Evolutionary conservation across 2,329 filamentous ascomycete genomes (phyloP).

Genomic region (Fusarium lateritium): DNA sequence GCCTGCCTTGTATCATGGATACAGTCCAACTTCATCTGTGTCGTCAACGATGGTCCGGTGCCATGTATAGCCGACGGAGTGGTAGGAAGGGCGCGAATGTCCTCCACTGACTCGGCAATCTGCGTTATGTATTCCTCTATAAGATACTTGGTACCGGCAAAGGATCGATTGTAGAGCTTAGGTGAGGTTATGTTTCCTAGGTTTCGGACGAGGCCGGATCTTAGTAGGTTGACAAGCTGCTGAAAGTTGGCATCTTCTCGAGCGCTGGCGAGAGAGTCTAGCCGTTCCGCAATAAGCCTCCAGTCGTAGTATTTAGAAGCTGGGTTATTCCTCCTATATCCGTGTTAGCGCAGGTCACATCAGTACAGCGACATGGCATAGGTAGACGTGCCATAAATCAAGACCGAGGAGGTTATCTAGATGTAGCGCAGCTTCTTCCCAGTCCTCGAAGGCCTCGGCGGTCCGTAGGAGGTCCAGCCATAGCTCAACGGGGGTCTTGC

Average conservation of each 20-base stretch:
- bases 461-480: conserved; percentile 76
- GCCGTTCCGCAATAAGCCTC: conserved; percentile 82
- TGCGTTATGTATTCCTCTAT: conserved; percentile 93
- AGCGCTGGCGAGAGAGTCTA: conserved; percentile 78
- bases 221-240: conserved; percentile 82
- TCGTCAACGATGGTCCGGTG: conserved; percentile 66
- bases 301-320: conserved; percentile 89
- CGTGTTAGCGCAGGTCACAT: conserved; percentile 25
- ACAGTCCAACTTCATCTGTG: conserved; percentile 86
- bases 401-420: conserved; percentile 87
- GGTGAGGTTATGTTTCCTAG: conserved; percentile 91
- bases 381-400: conserved; percentile 77
- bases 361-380: not conserved
- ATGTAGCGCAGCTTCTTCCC: conserved; percentile 86
- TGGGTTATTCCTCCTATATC: conserved; percentile 81
- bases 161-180: conserved; percentile 86
- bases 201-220: conserved; percentile 85
- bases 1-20: conserved; percentile 90
- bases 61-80: conserved; percentile 58
- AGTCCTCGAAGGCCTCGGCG: conserved; percentile 84
- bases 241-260: conserved; percentile 81
- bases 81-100: conserved; percentile 78
- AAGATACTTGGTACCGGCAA: conserved; percentile 88
- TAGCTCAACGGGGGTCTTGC: conserved; percentile 74
- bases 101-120: conserved; percentile 84